Evolutionary conservation across 2,329 filamentous ascomycete species (phyloP).

Genomic region (Penicillium griseofulvum): DNA sequence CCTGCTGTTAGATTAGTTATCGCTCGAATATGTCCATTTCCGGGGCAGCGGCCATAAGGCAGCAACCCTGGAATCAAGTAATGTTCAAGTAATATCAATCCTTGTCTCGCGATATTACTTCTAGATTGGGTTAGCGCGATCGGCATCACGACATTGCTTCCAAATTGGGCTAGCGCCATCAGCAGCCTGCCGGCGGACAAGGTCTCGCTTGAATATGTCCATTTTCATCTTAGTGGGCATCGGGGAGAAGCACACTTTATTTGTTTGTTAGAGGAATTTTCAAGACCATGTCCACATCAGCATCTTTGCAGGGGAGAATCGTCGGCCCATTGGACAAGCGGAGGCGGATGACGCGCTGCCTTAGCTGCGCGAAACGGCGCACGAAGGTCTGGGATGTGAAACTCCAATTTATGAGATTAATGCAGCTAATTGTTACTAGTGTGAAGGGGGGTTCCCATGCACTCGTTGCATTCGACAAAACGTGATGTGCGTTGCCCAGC

Average conservation of each 20-base stretch:
- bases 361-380: slow-evolving; percentile 5
- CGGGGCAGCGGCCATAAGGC: background rate
- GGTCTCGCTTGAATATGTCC: background rate
- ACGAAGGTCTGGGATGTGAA: slow-evolving; percentile 3
- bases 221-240: background rate
- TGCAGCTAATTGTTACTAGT: background rate
- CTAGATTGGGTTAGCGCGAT: background rate
- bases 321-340: slow-evolving; percentile 7
- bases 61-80: background rate
- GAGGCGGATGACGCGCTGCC: slow-evolving; percentile 3
- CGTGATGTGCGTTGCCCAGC: background rate
- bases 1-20: no score
- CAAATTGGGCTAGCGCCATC: background rate
- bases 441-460: background rate
- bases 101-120: background rate
- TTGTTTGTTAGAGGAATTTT: background rate
- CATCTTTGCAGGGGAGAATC: background rate
- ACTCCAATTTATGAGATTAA: background rate
- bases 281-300: background rate
- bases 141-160: background rate
- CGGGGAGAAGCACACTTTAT: background rate
- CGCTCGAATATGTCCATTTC: no score
- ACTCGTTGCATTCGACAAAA: background rate
- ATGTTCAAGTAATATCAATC: background rate
- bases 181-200: background rate